Evolutionary conservation across 2,329 filamentous ascomycete species (phyloP).

Genomic region (Metarhizium humberi): DNA sequence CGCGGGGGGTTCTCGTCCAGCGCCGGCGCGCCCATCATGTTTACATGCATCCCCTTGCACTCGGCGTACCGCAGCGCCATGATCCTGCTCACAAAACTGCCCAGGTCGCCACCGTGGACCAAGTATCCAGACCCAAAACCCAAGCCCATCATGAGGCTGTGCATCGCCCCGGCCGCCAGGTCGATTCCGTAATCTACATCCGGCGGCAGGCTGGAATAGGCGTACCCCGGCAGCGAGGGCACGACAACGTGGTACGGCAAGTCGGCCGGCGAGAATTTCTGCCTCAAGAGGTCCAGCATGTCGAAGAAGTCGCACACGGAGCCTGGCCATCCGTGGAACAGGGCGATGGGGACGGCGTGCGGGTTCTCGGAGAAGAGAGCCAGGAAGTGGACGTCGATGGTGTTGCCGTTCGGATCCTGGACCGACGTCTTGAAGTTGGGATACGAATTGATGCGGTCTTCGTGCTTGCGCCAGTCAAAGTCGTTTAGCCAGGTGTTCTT

Average conservation of each 20-base stretch:
- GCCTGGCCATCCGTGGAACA: slow-evolving; percentile 48
- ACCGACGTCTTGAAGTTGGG: slow-evolving; percentile 36
- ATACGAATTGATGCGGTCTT: slow-evolving; percentile 32
- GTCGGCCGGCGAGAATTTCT: slow-evolving; percentile 36
- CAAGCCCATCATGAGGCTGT: slow-evolving; percentile 41
- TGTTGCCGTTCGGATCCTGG: slow-evolving; percentile 22
- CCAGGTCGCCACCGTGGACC: slow-evolving; percentile 48
- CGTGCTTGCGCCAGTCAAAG: slow-evolving; percentile 35
- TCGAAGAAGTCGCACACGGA: slow-evolving; percentile 47
- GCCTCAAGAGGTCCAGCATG: slow-evolving; percentile 33
- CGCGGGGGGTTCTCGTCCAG: not conserved
- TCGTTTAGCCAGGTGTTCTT: slow-evolving; percentile 31
- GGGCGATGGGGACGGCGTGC: slow-evolving; percentile 39
- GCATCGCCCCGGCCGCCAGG: slow-evolving; percentile 28
- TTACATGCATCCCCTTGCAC: slow-evolving; percentile 34
- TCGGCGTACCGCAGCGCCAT: slow-evolving; percentile 31
- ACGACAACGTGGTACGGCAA: slow-evolving; percentile 49
- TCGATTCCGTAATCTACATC: slow-evolving; percentile 27
- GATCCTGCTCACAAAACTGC: slow-evolving; percentile 31
- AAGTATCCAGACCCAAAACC: slow-evolving; percentile 44
- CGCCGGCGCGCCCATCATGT: slow-evolving; percentile 9
- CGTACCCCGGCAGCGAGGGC: slow-evolving; percentile 45
- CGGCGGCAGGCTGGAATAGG: slow-evolving; percentile 36
- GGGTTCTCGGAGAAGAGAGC: slow-evolving; percentile 42
- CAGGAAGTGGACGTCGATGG: slow-evolving; percentile 40